Evolutionary conservation across 768 basidiomycete genomes (phyloP).

Genomic region (Butyriboletus loyo): DNA sequence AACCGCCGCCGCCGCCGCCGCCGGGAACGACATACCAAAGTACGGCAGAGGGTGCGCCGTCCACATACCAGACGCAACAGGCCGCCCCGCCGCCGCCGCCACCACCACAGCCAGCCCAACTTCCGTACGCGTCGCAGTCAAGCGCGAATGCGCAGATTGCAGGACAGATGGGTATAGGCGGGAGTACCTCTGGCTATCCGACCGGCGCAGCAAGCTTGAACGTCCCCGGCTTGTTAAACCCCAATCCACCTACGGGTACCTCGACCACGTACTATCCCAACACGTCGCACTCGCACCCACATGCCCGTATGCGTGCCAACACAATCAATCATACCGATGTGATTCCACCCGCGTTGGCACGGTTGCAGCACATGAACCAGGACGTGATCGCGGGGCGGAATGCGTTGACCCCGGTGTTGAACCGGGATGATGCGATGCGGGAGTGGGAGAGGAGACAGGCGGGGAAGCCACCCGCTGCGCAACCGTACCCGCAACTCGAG

Average conservation of each 20-base stretch:
- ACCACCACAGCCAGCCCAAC: slow-evolving; percentile 21
- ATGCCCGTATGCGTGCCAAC: slow-evolving; percentile 76
- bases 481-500: slow-evolving; percentile 87
- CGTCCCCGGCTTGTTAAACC: slow-evolving; percentile 36
- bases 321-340: slow-evolving; percentile 86
- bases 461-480: slow-evolving; percentile 65
- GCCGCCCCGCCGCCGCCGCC: slow-evolving; percentile 25
- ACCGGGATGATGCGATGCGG: slow-evolving; percentile 89
- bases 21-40: slow-evolving; percentile 24
- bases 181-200: slow-evolving; percentile 18
- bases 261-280: slow-evolving; percentile 65
- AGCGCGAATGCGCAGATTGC: slow-evolving; percentile 16
- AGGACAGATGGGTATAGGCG: slow-evolving; percentile 17
- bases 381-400: slow-evolving; percentile 71
- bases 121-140: slow-evolving; percentile 27
- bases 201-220: slow-evolving; percentile 14
- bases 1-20: slow-evolving; percentile 3
- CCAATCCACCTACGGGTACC: slow-evolving; percentile 42
- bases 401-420: slow-evolving; percentile 88
- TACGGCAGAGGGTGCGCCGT: slow-evolving; percentile 10
- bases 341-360: slow-evolving; percentile 91
- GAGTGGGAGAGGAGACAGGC: slow-evolving; percentile 94
- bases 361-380: slow-evolving; percentile 85
- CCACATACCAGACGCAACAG: slow-evolving; percentile 25
- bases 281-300: slow-evolving; percentile 22